phyloP scores from a whole-genome alignment of 2,329 filamentous ascomycete genomes.

The Elsinoe fawcettii region DNA sequence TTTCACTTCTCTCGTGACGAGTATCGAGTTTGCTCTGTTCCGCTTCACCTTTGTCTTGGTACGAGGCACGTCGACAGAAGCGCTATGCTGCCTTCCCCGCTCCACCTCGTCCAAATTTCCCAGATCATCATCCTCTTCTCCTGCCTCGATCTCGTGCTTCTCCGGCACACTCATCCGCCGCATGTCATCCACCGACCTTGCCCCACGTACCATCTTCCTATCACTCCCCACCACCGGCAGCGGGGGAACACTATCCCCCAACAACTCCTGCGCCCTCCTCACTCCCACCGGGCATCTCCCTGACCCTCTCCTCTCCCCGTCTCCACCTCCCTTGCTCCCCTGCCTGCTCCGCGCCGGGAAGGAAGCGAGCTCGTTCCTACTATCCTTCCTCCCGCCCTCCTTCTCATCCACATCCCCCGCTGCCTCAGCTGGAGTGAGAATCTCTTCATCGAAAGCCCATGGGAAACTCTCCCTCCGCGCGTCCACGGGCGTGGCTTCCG shows the following conservation, averaged over 20 bases:
- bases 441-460: neutral
- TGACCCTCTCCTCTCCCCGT: too few species aligned
- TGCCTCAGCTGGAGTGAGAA: neutral
- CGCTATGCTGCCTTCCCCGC: neutral
- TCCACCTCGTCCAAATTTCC: neutral
- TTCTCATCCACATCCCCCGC: too few species aligned
- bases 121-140: neutral
- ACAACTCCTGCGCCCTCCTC: neutral
- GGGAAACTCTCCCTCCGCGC: neutral
- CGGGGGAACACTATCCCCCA: neutral
- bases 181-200: neutral
- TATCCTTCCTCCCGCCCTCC: neutral
- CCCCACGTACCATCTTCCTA: neutral
- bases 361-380: neutral
- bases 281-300: too few species aligned
- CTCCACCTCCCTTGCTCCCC: too few species aligned
- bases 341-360: neutral
- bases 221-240: neutral
- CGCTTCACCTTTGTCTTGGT: neutral
- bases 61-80: neutral
- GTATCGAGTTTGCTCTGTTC: neutral
- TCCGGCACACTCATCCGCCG: neutral
- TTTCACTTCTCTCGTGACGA: slow-evolving; percentile 5
- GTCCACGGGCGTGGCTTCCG: neutral
- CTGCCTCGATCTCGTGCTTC: neutral